These are phyloP conservation scores for Vigna nakashimae DNA, from an alignment of 306 rosid species.

Conservation along the genomic window DNA sequence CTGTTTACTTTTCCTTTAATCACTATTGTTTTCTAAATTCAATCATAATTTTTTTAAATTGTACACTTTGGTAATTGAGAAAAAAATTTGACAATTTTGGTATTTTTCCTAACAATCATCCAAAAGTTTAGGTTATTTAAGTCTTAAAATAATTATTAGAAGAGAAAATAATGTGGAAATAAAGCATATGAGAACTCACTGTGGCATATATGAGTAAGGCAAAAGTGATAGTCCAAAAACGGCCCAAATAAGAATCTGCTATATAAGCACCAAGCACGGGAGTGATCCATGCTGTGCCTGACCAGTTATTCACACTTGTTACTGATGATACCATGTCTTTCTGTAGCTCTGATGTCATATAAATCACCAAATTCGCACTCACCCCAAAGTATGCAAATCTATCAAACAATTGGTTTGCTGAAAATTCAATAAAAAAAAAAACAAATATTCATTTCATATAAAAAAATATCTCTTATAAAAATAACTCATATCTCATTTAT, in stretches of 20 bases:
- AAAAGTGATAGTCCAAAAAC: slow-evolving; percentile 78
- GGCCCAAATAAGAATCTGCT: slow-evolving; percentile 76
- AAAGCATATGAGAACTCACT: slow-evolving; percentile 44
- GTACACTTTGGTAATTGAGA: too few relatives aligned
- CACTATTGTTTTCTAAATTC: too few relatives aligned
- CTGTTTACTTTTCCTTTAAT: slow-evolving; percentile 30
- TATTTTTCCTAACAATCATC: too few relatives aligned
- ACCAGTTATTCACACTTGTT: slow-evolving; percentile 78
- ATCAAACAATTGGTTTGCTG: slow-evolving; percentile 71
- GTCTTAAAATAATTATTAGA: too few relatives aligned
- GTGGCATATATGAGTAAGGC: slow-evolving; percentile 67
- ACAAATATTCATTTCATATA: too few relatives aligned
- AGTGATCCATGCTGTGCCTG: slow-evolving; percentile 70
- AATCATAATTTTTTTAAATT: too few relatives aligned
- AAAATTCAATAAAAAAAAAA: too few relatives aligned
- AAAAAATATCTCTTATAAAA: too few relatives aligned
- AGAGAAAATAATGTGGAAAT: too few relatives aligned
- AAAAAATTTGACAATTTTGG: too few relatives aligned
- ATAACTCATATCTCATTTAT: too few relatives aligned
- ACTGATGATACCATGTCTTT: slow-evolving; percentile 74
- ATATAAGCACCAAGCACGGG: slow-evolving; percentile 77
- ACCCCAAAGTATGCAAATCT: slow-evolving; percentile 84
- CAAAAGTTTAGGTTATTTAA: too few relatives aligned
- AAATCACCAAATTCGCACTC: slow-evolving; percentile 74
- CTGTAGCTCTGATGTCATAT: slow-evolving; percentile 75